Evolutionary conservation across 805 yeast genomes (phyloP).

Genomic region (Danielozyma ontarioensis): DNA sequence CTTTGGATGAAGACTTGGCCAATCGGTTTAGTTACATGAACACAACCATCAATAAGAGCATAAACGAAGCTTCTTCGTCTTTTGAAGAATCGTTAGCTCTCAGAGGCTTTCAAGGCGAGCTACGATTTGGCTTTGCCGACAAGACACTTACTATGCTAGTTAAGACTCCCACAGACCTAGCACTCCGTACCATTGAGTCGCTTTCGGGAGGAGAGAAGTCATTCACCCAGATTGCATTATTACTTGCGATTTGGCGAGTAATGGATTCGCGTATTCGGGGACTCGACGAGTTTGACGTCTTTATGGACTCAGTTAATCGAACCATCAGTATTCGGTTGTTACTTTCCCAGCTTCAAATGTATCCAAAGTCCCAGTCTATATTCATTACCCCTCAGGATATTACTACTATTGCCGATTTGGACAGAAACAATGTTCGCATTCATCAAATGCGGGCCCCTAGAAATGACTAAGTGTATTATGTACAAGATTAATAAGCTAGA

Average conservation of each 20-base stretch:
- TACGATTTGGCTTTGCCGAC: slow-evolving; percentile 55
- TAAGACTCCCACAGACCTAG: slow-evolving; percentile 54
- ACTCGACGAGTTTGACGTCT: slow-evolving; percentile 94
- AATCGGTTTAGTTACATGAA: slow-evolving; percentile 27
- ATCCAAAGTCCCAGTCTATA: slow-evolving; percentile 74
- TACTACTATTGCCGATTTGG: slow-evolving; percentile 58
- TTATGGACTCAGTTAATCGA: slow-evolving; percentile 92
- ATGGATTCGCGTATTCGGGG: slow-evolving; percentile 88
- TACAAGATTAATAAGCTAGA: no score
- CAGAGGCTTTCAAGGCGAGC: slow-evolving; percentile 70
- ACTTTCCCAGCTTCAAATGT: slow-evolving; percentile 58
- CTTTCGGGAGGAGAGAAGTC: slow-evolving; percentile 97
- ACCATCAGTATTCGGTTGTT: slow-evolving; percentile 72
- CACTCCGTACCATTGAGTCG: slow-evolving; percentile 68
- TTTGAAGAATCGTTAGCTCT: slow-evolving; percentile 57
- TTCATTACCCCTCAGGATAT: slow-evolving; percentile 94
- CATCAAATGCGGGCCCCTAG: slow-evolving; percentile 51
- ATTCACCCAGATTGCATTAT: slow-evolving; percentile 81
- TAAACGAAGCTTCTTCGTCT: slow-evolving; percentile 28
- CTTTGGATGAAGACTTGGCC: slow-evolving; percentile 24
- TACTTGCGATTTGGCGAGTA: slow-evolving; percentile 87
- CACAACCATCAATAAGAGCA: slow-evolving; percentile 25
- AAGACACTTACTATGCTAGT: slow-evolving; percentile 53
- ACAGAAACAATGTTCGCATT: slow-evolving; percentile 50
- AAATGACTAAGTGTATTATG: slow-evolving; percentile 5